Base-by-base conservation (phyloP, 2,329 filamentous ascomycete species). In the Emergomyces orientalis region DNA sequence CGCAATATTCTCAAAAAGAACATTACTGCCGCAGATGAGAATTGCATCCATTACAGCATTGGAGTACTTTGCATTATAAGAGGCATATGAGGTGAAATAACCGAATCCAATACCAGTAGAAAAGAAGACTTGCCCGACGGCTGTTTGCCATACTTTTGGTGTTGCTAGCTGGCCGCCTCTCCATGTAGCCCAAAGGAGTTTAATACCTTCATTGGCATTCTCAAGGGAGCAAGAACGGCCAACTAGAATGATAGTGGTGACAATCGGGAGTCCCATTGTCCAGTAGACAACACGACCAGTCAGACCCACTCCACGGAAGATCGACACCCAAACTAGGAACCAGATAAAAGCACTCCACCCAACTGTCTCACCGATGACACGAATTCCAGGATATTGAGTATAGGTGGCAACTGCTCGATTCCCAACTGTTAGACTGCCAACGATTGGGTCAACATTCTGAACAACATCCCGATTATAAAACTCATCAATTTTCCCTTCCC, bases 261-360 rank as follows among this genome's bases (percentile, higher is more conserved):
- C 73, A 59, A 85, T 83, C 0, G 83, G 83, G 5, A 85, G 69
- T 0, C 82, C 82, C 82, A 85, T 85, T n/a, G 82, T 85, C 71
- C 83, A 83, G 72, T 85, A 85, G 5, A 84, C 82, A 11, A 84
- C 83, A 6, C 82, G 78, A 1, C 83, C 83, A 1, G 83, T 85
- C 64, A 84, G 70, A 0, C 82, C 81, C 25, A 85, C 82, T 7
- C 84, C 81, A 43, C 82, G 80, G 71, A 85, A 84, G 67, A 86
- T 84, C 66, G 80, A 83, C 49, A 85, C 66, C 81, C 82, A 85
- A 66, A 85, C 79, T 0, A 85, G 71, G 68, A 86, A 83, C 82
- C 83, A 84, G 63, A 82, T 80, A 67, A 86, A 85, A 22, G 78
- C 76, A 49, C 77, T 80, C 83, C 83, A 85, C 13, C 79, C 83